A percentile compares a stretch with the other conserved stretches of the same genome.
Conservation (phyloP, 1,284 basidiomycete species). For the Sporisorium exsertum region DNA sequence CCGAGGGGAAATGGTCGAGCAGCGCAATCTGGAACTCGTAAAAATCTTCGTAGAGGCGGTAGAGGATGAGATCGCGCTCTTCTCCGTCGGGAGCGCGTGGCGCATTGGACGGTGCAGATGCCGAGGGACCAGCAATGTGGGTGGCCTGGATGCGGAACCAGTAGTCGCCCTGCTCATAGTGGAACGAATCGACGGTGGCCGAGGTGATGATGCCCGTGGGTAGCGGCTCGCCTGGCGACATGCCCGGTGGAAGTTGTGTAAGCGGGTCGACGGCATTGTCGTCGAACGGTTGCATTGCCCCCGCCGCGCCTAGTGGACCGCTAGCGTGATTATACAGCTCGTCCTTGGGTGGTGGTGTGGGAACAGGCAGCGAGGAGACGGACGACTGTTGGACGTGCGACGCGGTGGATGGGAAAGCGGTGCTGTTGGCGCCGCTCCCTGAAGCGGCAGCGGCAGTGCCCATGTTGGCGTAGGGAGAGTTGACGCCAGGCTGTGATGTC, state of each 20-base stretch:
- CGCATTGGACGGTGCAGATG: slow-evolving; percentile 37
- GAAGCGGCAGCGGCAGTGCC: slow-evolving; percentile 28
- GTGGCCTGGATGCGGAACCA: slow-evolving; percentile 95
- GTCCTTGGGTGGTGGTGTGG: slow-evolving; percentile 51
- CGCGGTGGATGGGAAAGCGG: slow-evolving; percentile 9
- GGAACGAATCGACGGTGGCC: slow-evolving; percentile 94
- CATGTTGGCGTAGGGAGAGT: slow-evolving; percentile 47
- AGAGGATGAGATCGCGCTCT: slow-evolving; percentile 83
- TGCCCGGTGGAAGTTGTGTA: slow-evolving; percentile 57
- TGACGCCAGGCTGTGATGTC: slow-evolving; percentile 32
- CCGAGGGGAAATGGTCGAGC: slow-evolving; percentile 45
- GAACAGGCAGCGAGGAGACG: slow-evolving; percentile 35
- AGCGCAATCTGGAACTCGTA: slow-evolving; percentile 95
- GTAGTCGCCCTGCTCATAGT: slow-evolving; percentile 93
- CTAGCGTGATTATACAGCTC: slow-evolving; percentile 31
- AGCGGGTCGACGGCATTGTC: slow-evolving; percentile 34
- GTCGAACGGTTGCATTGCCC: slow-evolving; percentile 23
- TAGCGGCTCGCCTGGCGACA: slow-evolving; percentile 55
- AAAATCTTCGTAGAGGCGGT: slow-evolving; percentile 97
- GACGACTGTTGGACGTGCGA: slow-evolving; percentile 29
- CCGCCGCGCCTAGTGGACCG: slow-evolving; percentile 25
- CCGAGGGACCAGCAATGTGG: slow-evolving; percentile 71
- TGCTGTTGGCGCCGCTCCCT: slow-evolving; percentile 30
- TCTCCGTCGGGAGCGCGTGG: slow-evolving; percentile 58
- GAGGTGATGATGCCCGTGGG: slow-evolving; percentile 80